These are phyloP conservation scores for Penstemon barbatus DNA, from an alignment of 257 asterid species.

Conservation along the genomic window DNA sequence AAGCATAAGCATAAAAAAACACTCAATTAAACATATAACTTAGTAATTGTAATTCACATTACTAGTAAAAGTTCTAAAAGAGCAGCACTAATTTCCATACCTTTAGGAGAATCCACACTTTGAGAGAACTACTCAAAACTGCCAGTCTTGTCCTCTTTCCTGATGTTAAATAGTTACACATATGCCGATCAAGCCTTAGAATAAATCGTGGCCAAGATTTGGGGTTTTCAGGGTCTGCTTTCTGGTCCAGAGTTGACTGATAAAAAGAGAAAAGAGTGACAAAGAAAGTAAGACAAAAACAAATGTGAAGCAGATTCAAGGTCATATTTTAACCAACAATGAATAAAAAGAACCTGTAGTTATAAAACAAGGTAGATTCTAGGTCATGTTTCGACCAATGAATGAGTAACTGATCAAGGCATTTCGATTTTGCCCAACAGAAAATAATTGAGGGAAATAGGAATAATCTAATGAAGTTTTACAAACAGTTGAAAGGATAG, in stretches of 20 bases:
- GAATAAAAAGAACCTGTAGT: background rate
- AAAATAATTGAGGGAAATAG: constrained; percentile 1
- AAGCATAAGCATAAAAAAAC: background rate
- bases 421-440: background rate
- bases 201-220: constrained; percentile 89
- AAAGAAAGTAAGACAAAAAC: constrained; percentile 14
- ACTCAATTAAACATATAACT: background rate
- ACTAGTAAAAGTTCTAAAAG: background rate
- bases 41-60: background rate
- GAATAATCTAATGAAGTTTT: constrained; percentile 1
- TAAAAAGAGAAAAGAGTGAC: constrained; percentile 34
- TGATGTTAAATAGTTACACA: constrained; percentile 87
- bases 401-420: constrained; percentile 10
- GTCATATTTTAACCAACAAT: constrained; percentile 12
- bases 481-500: constrained; percentile 11
- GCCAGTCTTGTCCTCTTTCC: constrained; percentile 93
- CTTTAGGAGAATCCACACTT: constrained; percentile 96
- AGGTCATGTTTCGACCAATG: constrained; percentile 8
- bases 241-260: constrained; percentile 73
- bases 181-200: constrained; percentile 82
- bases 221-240: constrained; percentile 73
- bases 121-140: constrained; percentile 88
- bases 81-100: constrained; percentile 39
- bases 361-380: constrained; percentile 2
- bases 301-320: constrained; percentile 8